Base-by-base conservation (phyloP, 495 filamentous ascomycete genomes). In the Astrothelium subdiscretum region DNA sequence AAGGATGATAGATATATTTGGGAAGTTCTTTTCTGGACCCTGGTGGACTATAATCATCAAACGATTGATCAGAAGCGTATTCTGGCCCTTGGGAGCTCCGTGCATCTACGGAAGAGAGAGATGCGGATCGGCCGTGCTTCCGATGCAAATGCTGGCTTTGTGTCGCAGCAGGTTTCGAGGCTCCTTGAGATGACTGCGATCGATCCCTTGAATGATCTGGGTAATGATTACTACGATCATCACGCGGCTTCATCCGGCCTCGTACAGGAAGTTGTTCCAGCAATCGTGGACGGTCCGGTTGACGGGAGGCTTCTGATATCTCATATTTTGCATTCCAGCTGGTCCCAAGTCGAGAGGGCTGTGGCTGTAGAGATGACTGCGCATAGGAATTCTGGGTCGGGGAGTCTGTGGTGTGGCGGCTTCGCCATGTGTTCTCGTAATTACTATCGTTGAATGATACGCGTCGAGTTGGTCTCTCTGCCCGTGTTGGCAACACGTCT, bases 1-100 rank as follows among this genome's bases (percentile, higher is more conserved):
- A 79, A 0, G 80, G 83, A 42, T 75, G 71, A 63, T 80, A 80
- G 4, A 82, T 63, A 61, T 80, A 69, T 61, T 80, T 75, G 0
- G 69, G 75, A 29, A 2, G 24, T 54, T 26, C 48, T 29, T 29
- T 29, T 29, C 48, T 6, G 6, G 12, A 8, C 6, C 24, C 8
- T 29, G 20, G 6, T 8, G 24, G 29, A 11, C 6, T 15, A 10
- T 54, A 5, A 29, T 54, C 8, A 29, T 29, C 20, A 68, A 71
- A 13, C 73, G 63, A 59, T 66, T 68, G 59, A 71, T 72, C 27
- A 69, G 71, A 61, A 73, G 59, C 26, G 62, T 65, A 32, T 72
- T 72, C 42, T 42, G 62, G 27, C 18, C 43, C 29, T 43, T 59
- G 58, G 10, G 38, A 59, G 1, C 58, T 31, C 32, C n/a, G 32